Evolutionary conservation across 345 rosid species (phyloP), one percentile per base, ranked within the genome.

Genomic region (Hypericum perforatum): DNA sequence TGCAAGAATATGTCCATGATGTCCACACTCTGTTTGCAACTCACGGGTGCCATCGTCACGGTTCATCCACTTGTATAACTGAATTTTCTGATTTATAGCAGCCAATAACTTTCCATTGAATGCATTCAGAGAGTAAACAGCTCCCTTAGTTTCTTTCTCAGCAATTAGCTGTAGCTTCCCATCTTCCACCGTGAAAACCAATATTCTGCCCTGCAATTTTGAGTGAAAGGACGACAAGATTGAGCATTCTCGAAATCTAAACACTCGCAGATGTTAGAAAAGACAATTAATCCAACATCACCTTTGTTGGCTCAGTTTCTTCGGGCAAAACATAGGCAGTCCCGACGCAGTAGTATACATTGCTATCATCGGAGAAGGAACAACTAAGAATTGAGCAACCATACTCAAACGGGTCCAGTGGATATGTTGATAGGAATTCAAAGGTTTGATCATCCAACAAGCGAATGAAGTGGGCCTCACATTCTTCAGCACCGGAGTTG

Each of bases 81-180:
- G 98, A 52, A 88, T 85, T 62, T 88, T 88, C 65, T 88, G 88
- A 76, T 85, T 81, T 43, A 92, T 92, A 48, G 86, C 91, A 60
- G 98, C 98, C 10, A 88, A 80, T 55, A 92, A 67, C 68, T 88
- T 88, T n/a, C 98, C 98, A 63, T 88, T 88, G 67, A 92, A 92
- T 42, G 94, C 84, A 70, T 85, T 85, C 54, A 92, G 66, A 47
- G 90, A 79, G 67, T 81, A 88, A 16, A 85, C 95, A 7, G 96
- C 79, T 45, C 98, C 96, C 63, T 88, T 83, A 8, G 96, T 92
- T 70, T 92, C 95, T 75, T 88, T 88, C 78, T 88, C 96, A 2
- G 83, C 73, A 49, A 92, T 72, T 56, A 92, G 82, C 73, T 85
- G 96, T 74, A 88, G 66, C 61, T 78, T 88, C 59, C 96, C 81